Percentiles rank a stretch among this genome's conserved stretches.
phyloP scores from a whole-genome alignment of 805 yeast genomes.

The Cyberlindnera xylosilytica region DNA sequence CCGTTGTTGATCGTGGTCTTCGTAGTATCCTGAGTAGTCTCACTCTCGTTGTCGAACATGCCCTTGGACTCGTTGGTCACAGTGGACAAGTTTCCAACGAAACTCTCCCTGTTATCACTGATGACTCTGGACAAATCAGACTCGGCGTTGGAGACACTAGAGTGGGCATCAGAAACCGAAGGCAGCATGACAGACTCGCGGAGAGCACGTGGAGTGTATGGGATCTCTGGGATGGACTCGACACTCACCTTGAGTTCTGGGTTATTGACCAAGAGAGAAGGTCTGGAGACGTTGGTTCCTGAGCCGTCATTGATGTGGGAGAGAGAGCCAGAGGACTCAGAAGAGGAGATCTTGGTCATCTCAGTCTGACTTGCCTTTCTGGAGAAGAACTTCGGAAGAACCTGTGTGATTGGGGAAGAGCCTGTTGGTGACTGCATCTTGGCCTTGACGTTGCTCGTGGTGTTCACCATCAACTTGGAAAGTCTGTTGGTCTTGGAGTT shows the following conservation, averaged over 20 bases:
- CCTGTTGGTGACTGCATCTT: conserved; percentile 13
- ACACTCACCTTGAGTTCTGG: conserved; percentile 13
- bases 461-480: conserved; percentile 10
- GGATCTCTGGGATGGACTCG: conserved; percentile 22
- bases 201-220: conserved; percentile 22
- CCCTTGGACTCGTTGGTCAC: conserved; percentile 10
- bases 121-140: conserved; percentile 13
- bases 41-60: conserved; percentile 14
- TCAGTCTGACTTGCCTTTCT: conserved; percentile 13
- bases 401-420: conserved; percentile 25
- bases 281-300: conserved; percentile 3
- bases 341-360: conserved; percentile 14
- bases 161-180: conserved; percentile 5
- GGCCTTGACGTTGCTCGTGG: conserved; percentile 5
- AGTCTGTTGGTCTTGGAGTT: conserved; percentile 6
- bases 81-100: conserved; percentile 16
- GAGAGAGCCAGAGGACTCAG: conserved; percentile 24
- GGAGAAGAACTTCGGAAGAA: conserved; percentile 22
- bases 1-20: conserved; percentile 5
- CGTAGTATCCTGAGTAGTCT: conserved; percentile 18
- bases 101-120: conserved; percentile 20
- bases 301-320: conserved; percentile 28
- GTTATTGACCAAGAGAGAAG: conserved; percentile 7
- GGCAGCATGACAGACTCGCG: conserved; percentile 7
- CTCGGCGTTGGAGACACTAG: conserved; percentile 2